These are phyloP conservation scores for Leccinum pellstonianum DNA, from an alignment of 768 basidiomycete species.

Conservation along the genomic window DNA sequence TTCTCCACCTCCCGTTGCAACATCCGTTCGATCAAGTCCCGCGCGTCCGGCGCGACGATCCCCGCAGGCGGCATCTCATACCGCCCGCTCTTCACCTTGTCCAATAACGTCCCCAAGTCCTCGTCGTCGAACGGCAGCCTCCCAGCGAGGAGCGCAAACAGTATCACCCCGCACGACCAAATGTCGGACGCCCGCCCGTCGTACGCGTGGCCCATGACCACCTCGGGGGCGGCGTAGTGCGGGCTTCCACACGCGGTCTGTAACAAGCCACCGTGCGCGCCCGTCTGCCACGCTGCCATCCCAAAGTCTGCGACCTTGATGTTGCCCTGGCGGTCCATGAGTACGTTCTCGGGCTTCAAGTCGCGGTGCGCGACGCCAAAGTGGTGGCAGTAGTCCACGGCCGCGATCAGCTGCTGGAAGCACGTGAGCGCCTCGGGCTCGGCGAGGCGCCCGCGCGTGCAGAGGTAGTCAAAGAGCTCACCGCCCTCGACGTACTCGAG, in stretches of 20 bases:
- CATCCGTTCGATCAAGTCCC: conserved; percentile 80
- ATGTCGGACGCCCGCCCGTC: conserved; percentile 88
- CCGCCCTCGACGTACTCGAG: conserved; percentile 95
- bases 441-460: conserved; percentile 70
- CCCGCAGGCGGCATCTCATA: conserved; percentile 70
- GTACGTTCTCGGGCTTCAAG: conserved; percentile 90
- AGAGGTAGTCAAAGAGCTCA: conserved; percentile 92
- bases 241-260: conserved; percentile 91
- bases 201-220: conserved; percentile 80
- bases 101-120: conserved; percentile 70
- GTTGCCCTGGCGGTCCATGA: conserved; percentile 78
- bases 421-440: conserved; percentile 74
- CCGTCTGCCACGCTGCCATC: background rate
- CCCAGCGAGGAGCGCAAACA: conserved; percentile 85
- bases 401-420: conserved; percentile 92
- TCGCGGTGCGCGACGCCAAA: conserved; percentile 95
- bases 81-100: conserved; percentile 72
- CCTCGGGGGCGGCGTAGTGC: conserved; percentile 93
- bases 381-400: conserved; percentile 90
- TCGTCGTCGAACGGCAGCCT: conserved; percentile 93
- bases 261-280: conserved; percentile 48
- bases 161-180: conserved; percentile 95
- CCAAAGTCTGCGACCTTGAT: conserved; percentile 45
- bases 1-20: conserved; percentile 68
- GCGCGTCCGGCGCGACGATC: conserved; percentile 59